Evolutionary conservation across 208 protist species (phyloP).

Genomic region (Acanthamoeba sp.): DNA sequence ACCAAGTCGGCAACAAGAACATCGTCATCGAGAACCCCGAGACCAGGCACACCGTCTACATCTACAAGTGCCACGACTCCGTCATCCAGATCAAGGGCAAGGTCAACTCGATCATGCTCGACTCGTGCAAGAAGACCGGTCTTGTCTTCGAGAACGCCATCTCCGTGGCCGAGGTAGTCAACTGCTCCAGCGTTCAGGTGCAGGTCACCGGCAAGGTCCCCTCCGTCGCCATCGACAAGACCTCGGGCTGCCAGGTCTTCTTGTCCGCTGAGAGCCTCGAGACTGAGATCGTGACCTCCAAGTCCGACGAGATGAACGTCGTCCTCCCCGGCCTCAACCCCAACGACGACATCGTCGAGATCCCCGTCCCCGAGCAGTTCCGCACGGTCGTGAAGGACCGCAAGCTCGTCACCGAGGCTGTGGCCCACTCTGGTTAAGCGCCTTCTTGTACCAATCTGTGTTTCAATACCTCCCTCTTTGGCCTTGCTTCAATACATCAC

Average conservation of each 20-base stretch:
- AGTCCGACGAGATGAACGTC: slow-evolving; percentile 89
- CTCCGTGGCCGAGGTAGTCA: slow-evolving; percentile 86
- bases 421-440: slow-evolving; percentile 44
- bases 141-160: slow-evolving; percentile 88
- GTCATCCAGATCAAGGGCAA: slow-evolving; percentile 89
- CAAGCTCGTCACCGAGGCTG: slow-evolving; percentile 80
- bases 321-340: slow-evolving; percentile 83
- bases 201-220: slow-evolving; percentile 83
- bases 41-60: slow-evolving; percentile 87
- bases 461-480: neutral
- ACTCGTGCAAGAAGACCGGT: slow-evolving; percentile 86
- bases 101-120: slow-evolving; percentile 88
- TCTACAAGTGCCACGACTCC: slow-evolving; percentile 89
- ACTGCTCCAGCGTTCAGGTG: slow-evolving; percentile 85
- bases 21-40: slow-evolving; percentile 86
- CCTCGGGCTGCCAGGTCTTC: slow-evolving; percentile 86
- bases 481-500: too few species aligned
- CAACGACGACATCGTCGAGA: slow-evolving; percentile 76
- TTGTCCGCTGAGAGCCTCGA: slow-evolving; percentile 81
- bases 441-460: slow-evolving; percentile 2
- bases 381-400: slow-evolving; percentile 76
- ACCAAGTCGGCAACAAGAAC: slow-evolving; percentile 86
- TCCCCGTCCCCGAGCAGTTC: slow-evolving; percentile 87
- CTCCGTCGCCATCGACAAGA: slow-evolving; percentile 88
- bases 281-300: slow-evolving; percentile 88